Conservation (phyloP, 345 rosid genomes). For the Carallia pectinifolia region DNA sequence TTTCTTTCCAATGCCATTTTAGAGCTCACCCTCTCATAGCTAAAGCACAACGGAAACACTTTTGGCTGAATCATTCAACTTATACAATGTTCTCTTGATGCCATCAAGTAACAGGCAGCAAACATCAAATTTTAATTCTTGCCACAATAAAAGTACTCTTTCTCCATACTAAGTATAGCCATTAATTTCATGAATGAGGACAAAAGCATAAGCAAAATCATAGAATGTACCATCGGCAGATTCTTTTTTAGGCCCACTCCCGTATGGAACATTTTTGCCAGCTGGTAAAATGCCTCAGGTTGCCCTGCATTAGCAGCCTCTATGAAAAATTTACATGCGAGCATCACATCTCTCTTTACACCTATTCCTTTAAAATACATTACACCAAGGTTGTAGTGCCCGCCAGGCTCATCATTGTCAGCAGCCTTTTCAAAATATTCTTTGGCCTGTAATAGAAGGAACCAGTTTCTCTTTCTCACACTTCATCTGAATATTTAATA, state of each 20-base stretch:
- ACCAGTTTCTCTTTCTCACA: background rate
- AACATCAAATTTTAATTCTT: no score
- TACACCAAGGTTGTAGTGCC: constrained; percentile 95
- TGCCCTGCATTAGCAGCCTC: constrained; percentile 91
- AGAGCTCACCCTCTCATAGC: no score
- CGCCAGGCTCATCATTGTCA: constrained; percentile 70
- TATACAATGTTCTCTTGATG: no score
- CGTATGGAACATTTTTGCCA: constrained; percentile 96
- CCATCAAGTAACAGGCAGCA: no score
- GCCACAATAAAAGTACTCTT: no score
- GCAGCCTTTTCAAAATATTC: constrained; percentile 95
- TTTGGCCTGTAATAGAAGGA: constrained; percentile 59
- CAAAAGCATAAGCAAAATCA: constrained; percentile 9
- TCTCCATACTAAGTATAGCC: no score
- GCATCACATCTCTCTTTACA: constrained; percentile 78
- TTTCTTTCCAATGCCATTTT: no score
- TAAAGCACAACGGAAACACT: no score
- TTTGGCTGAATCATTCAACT: no score
- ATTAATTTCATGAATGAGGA: background rate
- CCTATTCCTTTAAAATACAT: constrained; percentile 88
- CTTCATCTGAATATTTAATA: no score
- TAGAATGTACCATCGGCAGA: constrained; percentile 57
- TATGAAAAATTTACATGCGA: constrained; percentile 67
- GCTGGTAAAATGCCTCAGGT: constrained; percentile 95
- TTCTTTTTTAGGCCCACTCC: constrained; percentile 90